Conservation (phyloP, 2,329 filamentous ascomycete genomes). For the Sclerotinia trifoliorum region DNA sequence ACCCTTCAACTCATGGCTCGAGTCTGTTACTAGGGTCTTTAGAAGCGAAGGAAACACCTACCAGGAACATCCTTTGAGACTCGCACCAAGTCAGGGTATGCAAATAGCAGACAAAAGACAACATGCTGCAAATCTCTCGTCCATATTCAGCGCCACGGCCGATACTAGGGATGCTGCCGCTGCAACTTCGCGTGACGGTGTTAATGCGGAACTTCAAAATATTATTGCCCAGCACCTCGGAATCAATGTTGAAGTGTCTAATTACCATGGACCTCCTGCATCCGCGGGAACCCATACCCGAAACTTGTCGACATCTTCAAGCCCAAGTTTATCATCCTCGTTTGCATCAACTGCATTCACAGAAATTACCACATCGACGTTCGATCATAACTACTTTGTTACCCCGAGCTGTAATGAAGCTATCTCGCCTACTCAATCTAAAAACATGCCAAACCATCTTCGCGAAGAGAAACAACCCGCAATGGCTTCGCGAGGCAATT, state of each 20-base stretch:
- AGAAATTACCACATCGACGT: not conserved
- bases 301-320: not conserved
- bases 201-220: not conserved
- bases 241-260: not conserved
- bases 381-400: not conserved
- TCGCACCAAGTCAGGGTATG: not conserved
- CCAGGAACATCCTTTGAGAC: too few relatives aligned
- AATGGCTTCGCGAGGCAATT: not conserved
- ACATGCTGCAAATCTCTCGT: too few relatives aligned
- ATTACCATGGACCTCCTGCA: too few relatives aligned
- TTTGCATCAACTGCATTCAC: not conserved
- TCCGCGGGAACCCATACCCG: not conserved
- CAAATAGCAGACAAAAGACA: not conserved
- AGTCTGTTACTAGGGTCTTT: not conserved
- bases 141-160: too few relatives aligned
- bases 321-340: not conserved
- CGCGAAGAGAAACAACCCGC: not conserved
- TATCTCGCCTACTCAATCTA: not conserved
- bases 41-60: not conserved
- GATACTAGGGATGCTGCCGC: not conserved
- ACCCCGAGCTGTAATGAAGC: not conserved
- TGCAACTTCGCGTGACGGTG: not conserved
- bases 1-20: not conserved
- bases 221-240: not conserved
- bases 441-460: not conserved